Evolutionary conservation across 202 grass and related monocot genomes (phyloP).

Genomic region (Hordeum pubiflorum): DNA sequence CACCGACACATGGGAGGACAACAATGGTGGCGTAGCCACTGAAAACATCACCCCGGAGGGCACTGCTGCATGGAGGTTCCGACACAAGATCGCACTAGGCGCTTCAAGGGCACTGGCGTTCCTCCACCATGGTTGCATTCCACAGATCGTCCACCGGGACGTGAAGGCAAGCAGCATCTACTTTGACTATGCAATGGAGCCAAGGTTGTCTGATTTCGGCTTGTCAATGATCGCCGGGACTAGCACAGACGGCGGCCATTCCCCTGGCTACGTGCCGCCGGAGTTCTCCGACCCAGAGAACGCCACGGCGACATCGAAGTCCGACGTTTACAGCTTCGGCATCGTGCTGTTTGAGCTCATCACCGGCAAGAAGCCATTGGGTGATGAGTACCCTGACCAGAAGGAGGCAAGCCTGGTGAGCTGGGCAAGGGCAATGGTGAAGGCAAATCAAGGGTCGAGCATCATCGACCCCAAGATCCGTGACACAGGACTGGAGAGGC

Average conservation of each 20-base stretch:
- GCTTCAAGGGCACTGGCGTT: slow-evolving; percentile 84
- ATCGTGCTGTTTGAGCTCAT: slow-evolving; percentile 86
- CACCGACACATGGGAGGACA: slow-evolving; percentile 90
- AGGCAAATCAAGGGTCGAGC: slow-evolving; percentile 42
- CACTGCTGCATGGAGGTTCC: slow-evolving; percentile 69
- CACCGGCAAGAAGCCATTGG: slow-evolving; percentile 80
- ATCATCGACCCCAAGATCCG: slow-evolving; percentile 79
- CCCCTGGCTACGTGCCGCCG: slow-evolving; percentile 52
- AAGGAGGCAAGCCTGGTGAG: slow-evolving; percentile 59
- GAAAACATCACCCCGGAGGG: slow-evolving; percentile 68
- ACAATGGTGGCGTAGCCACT: slow-evolving; percentile 19
- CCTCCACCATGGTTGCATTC: slow-evolving; percentile 93
- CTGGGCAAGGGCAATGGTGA: slow-evolving; percentile 85
- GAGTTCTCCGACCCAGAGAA: slow-evolving; percentile 70
- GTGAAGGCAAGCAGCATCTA: slow-evolving; percentile 96
- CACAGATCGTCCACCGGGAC: slow-evolving; percentile 76
- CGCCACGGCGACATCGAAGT: slow-evolving; percentile 48
- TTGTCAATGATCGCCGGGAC: slow-evolving; percentile 59
- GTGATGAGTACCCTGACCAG: slow-evolving; percentile 51
- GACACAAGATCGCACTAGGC: slow-evolving; percentile 82
- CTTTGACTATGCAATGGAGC: slow-evolving; percentile 75
- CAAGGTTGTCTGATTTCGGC: slow-evolving; percentile 81
- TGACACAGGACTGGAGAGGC: slow-evolving; percentile 51
- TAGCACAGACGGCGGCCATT: slow-evolving; percentile 30
- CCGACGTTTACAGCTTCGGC: slow-evolving; percentile 76